Evolutionary conservation across 2,329 filamentous ascomycete species (phyloP).

Genomic region (Ophiostoma himal-ulmi): DNA sequence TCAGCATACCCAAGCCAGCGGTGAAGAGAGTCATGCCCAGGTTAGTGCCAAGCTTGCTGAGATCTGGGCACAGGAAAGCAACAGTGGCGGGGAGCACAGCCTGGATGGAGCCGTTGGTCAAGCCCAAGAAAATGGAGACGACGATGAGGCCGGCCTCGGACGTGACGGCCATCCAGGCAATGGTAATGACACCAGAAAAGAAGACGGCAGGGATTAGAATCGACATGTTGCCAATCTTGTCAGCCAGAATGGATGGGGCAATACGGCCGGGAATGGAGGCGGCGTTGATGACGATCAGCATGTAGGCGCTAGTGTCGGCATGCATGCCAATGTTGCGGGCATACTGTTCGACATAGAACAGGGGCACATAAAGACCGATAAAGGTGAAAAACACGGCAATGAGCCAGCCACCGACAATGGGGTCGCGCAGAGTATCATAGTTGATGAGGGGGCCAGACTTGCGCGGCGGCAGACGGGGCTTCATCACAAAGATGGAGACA

Average conservation of each 20-base stretch:
- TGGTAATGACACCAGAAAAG: constrained; percentile 16
- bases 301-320: constrained; percentile 19
- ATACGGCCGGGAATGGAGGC: constrained; percentile 23
- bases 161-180: constrained; percentile 30
- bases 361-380: constrained; percentile 22
- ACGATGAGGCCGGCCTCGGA: constrained; percentile 30
- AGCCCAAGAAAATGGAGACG: constrained; percentile 34
- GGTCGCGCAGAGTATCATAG: constrained; percentile 21
- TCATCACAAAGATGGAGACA: constrained; percentile 21
- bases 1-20: constrained; percentile 45
- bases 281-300: constrained; percentile 24
- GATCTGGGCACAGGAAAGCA: constrained; percentile 35
- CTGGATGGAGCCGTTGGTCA: constrained; percentile 33
- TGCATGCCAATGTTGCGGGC: constrained; percentile 15
- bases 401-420: constrained; percentile 19
- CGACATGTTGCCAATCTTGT: constrained; percentile 19
- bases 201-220: constrained; percentile 19
- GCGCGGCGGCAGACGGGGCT: constrained; percentile 22
- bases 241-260: constrained; percentile 20
- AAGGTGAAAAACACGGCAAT: constrained; percentile 22
- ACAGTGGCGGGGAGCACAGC: constrained; percentile 39
- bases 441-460: constrained; percentile 24
- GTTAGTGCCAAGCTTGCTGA: constrained; percentile 36
- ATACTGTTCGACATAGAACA: constrained; percentile 23
- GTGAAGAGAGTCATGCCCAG: constrained; percentile 39